phyloP scores from a whole-genome alignment of 2,329 filamentous ascomycete species.

The Reticulascus tulasneorum region DNA sequence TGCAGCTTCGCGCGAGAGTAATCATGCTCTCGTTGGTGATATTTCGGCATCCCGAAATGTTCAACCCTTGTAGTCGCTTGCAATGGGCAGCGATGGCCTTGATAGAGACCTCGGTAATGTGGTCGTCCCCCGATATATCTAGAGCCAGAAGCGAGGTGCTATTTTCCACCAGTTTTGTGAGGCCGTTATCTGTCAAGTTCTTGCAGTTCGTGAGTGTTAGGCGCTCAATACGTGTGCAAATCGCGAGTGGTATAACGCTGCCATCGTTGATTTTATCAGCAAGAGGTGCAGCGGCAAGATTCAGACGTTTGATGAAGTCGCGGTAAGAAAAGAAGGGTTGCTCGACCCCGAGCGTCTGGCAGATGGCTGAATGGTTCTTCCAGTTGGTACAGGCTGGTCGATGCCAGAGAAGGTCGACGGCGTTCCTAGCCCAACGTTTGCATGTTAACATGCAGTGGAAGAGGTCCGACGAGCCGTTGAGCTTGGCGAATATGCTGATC shows the following conservation, averaged over 20 bases:
- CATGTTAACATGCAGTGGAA: constrained; percentile 91
- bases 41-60: constrained; percentile 80
- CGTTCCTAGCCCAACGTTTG: constrained; percentile 87
- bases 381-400: constrained; percentile 86
- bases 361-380: constrained; percentile 76
- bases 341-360: constrained; percentile 66
- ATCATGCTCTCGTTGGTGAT: constrained; percentile 86
- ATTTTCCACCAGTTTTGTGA: constrained; percentile 73
- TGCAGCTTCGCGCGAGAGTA: constrained; percentile 74
- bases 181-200: constrained; percentile 76
- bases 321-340: constrained; percentile 85
- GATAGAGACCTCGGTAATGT: constrained; percentile 80
- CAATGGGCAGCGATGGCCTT: constrained; percentile 76
- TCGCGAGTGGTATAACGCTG: constrained; percentile 73
- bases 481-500: constrained; percentile 85
- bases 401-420: constrained; percentile 92
- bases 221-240: constrained; percentile 88
- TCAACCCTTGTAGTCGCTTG: constrained; percentile 81
- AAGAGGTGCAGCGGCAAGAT: constrained; percentile 66
- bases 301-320: constrained; percentile 87
- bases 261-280: constrained; percentile 78
- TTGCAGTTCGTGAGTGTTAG: constrained; percentile 89
- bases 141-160: constrained; percentile 81
- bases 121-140: constrained; percentile 81
- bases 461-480: constrained; percentile 72